Base-by-base conservation (phyloP, 495 filamentous ascomycete genomes). In the Penicillium antarcticum region DNA sequence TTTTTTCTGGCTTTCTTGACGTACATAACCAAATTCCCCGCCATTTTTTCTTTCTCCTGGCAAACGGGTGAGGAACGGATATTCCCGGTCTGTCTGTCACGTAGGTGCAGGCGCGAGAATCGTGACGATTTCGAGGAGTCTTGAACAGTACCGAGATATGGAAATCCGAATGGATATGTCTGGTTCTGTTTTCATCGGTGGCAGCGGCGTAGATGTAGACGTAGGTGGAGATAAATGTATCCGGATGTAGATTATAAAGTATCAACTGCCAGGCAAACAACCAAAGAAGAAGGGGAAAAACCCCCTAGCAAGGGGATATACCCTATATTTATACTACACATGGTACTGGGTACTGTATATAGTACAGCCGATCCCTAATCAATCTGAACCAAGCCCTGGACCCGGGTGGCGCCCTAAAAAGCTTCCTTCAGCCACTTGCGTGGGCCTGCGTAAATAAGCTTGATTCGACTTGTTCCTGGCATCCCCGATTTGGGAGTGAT, bases 351-450 rank as follows among this genome's bases (percentile, higher is more conserved):
- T n/a, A n/a, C n/a, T 10, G 21, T 23, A 23, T 5, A 29, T 9
- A 29, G 2, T 29, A 10, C 26, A 29, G 26, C 5, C 26, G 26
- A 29, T 29, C 26, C 26, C 7, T 3, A 29, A 29, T 29, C 5
- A 29, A 29, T 29, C 26, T 29, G 7, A 29, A 29, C 16, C 39
- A 39, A 40, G 18, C 18, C 48, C 34, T 21, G 43, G 26, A 29
- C 26, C 26, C 26, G 10, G 45, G 57, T 59, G 59, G 56, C 41
- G 59, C 48, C 45, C 42, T 47, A 23, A 34, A 51, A 62, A 53
- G 52, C 52, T 59, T 62, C 52, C 42, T 44, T 59, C 48, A 59
- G 59, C 58, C 58, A 61, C 58, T 45, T 53, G 49, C 53, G 51
- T 40, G 48, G 36, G 44, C 42, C 48, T 50, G 37, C 48, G 36